phyloP scores from a whole-genome alignment of 257 asterid species.

The Plantago ovata region DNA sequence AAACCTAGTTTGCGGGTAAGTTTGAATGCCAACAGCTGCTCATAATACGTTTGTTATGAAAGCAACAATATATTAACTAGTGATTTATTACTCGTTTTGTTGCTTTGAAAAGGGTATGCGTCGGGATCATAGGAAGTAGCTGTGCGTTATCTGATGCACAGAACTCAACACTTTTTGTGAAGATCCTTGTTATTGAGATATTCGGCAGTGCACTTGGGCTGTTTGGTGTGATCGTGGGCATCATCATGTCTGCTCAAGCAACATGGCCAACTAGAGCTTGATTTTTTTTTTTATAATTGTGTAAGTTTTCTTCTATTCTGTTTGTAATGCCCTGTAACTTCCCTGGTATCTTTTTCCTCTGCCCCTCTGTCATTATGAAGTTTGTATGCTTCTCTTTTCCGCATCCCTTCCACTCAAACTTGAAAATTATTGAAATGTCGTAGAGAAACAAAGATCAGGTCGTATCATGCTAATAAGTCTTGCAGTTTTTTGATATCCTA shows the following conservation, averaged over 20 bases:
- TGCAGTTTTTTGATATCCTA: too few relatives aligned
- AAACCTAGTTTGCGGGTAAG: conserved; percentile 97
- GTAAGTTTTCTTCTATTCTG: conserved; percentile 13
- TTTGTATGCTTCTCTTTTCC: neutral
- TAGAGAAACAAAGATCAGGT: conserved; percentile 3
- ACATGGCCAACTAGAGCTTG: conserved; percentile 79
- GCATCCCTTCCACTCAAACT: neutral
- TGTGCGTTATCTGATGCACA: conserved; percentile 97
- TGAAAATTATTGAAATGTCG: neutral
- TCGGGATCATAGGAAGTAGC: conserved; percentile 98
- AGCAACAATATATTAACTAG: conserved; percentile 10
- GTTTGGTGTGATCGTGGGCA: conserved; percentile 96
- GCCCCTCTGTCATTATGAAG: conserved; percentile 1
- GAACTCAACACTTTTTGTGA: conserved; percentile 93
- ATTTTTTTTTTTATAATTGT: conserved; percentile 12
- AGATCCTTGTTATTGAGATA: conserved; percentile 96
- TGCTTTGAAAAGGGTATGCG: conserved; percentile 60
- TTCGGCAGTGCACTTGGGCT: conserved; percentile 97
- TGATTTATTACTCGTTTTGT: conserved; percentile 14
- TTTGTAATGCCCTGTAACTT: conserved; percentile 9
- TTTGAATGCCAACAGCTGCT: conserved; percentile 3
- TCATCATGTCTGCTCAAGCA: conserved; percentile 99
- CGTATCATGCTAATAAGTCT: neutral
- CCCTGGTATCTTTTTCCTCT: neutral
- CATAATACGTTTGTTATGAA: conserved; percentile 1